Base-by-base conservation (phyloP, 2,329 filamentous ascomycete species). In the Phoma herbarum region DNA sequence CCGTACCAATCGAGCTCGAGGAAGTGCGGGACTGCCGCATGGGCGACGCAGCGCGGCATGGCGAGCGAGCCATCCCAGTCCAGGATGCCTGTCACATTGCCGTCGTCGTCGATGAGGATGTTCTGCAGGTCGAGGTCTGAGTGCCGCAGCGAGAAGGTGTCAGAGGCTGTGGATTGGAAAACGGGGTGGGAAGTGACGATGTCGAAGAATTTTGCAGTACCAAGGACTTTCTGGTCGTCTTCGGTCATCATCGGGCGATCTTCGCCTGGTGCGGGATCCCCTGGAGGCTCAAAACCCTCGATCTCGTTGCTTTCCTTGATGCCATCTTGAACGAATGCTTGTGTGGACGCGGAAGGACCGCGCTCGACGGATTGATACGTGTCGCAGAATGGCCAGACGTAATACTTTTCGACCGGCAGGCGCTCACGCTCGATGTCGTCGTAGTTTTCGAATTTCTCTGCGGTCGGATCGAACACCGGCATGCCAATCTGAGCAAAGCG, bases 121-220 rank as follows among this genome's bases (percentile, higher is more conserved):
- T 73, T 73, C 18, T 71, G 64, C 8, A 61, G 47, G 28, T 68
- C 57, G 6, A 73, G 62, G 42, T 72, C 68, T 2, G 57, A 26
- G 44, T 71, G 68, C 0, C 37, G 50, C 1, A 70, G 57, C 0
- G 61, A 47, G 29, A 73, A 73, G 1, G 64, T 60, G 22, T 70
- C 65, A 0, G 55, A 22, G 11, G 53, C 29, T 7, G 50, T 28
- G 12, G 41, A 16, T 9, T 47, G 49, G 31, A 57, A 28, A 45
- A 37, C 25, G 29, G 52, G 46, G 14, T 59, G 52, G 2, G 55
- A 9, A 26, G 51, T 25, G 44, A 60, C 11, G 22, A 60, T 45
- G 18, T 33, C 25, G 6, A 60, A 33, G 25, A 57, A 20, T 16
- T 52, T 53, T 8, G 11, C 7, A 8, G 29, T 39, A 29, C 37